Evolutionary conservation across 371 early-diverging fungal species (phyloP), one percentile per base, ranked within the genome.

Genomic region (Rhizopus sp.): DNA sequence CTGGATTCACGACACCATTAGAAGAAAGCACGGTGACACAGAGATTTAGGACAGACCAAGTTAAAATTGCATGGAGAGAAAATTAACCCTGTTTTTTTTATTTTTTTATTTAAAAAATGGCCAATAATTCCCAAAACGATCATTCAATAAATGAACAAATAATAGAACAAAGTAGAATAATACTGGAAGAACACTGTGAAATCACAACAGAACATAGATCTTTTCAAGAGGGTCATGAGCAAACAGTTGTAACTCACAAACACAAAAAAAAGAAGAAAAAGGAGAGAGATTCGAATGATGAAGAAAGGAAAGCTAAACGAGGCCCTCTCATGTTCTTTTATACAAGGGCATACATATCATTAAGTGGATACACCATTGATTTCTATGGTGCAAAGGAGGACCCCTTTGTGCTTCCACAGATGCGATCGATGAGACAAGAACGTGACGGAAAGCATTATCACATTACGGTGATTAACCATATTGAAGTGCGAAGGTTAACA

Each of bases 11-110:
- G 6, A 92, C 93, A 1, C 80, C 87, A 2, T 65, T 98, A 38
- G 86, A 89, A 46, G 89, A 95, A 56, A 94, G 95, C 33, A 89
- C 88, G 63, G 89, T 96, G 64, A 97, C 99, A 12, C 99, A 99
- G 75, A 84, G 98, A 74, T 97, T 88, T 72, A 84, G 97, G 66
- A 97, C 97, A 4, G 97, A 97, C 57, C 88, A 92, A 49, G 95
- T 96, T 3, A 84, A 89, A 68, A 90, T 95, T 32, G 88, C 90
- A 32, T 97, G 97, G 97, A 78, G 96, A 70, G 81, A 84, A 17
- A 12, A 46, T 46, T 46, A 46, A 46, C 38, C 38, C 38, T 37
- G 3, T 5, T 46, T 46, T 29, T 46, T 46, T 23, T n/a, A n/a
- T n/a, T 15, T n/a, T n/a, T 42, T 10, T 23, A 9, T 46, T 46